Percentiles rank a stretch among this genome's conserved stretches.
These are phyloP conservation scores for Macroventuria anomochaeta DNA, from an alignment of 2,329 filamentous ascomycete species.

Conservation along the genomic window DNA sequence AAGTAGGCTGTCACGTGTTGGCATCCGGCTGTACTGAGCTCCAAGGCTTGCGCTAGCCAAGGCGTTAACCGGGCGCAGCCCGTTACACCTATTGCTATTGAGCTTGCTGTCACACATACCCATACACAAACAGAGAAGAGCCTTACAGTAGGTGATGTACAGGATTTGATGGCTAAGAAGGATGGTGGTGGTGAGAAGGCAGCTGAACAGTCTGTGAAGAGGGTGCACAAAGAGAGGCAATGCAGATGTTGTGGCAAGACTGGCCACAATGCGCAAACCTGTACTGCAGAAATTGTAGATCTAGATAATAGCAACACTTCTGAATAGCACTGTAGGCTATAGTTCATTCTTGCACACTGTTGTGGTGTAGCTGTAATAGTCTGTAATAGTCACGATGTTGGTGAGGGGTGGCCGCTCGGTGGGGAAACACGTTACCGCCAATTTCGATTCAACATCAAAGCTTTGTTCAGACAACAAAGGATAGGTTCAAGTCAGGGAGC, in stretches of 20 bases:
- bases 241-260: conserved; percentile 15
- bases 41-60: too few relatives aligned
- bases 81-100: too few relatives aligned
- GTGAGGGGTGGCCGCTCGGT: too few relatives aligned
- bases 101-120: too few relatives aligned
- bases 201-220: conserved; percentile 10
- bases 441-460: too few relatives aligned
- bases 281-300: conserved; percentile 14
- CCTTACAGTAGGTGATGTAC: conserved; percentile 10
- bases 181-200: conserved; percentile 4
- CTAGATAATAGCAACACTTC: conserved; percentile 12
- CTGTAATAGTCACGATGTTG: too few relatives aligned
- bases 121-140: too few relatives aligned
- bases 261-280: conserved; percentile 18
- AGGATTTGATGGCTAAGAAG: conserved; percentile 10
- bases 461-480: too few relatives aligned
- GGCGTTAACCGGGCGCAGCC: too few relatives aligned
- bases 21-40: too few relatives aligned
- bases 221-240: conserved; percentile 12
- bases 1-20: too few relatives aligned
- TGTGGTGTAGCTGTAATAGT: not conserved
- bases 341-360: not conserved
- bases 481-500: too few relatives aligned
- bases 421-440: not conserved
- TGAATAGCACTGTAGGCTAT: not conserved